Evolutionary conservation across 768 basidiomycete genomes (phyloP), one percentile per base, ranked within the genome.

Genomic region (Daedaleopsis nitida): DNA sequence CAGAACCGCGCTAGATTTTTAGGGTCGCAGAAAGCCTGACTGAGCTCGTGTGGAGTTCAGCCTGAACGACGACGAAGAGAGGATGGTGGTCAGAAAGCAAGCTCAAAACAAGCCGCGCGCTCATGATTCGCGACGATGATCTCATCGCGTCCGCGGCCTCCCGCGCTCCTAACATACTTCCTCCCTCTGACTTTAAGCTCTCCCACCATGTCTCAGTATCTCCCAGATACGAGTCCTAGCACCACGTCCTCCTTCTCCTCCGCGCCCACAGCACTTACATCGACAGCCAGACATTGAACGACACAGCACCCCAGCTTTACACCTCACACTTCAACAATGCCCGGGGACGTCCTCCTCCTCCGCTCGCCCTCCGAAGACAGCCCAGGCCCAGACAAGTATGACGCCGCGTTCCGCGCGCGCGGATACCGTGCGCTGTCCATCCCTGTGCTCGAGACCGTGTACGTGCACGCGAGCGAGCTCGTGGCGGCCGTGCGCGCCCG

Each of bases 381-480:
- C 17, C 13, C 13, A 6, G 54, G 53, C 1, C 68, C 65, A 0
- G 91, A 94, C 73, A 80, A 76, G 27, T 94, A 94, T 69, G 84
- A 87, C 62, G 59, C 67, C 0, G 74, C 76, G 1, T 84, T 92
- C 37, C 53, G 68, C 13, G 67, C 71, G 0, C 75, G 74, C 9
- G 83, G 82, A 9, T 90, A 86, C 69, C 60, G 68, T 12, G 73
- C 87, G 0, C 52, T 82, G 37, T 89, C 87, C n/a, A 73, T 92
- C 0, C 83, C 90, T 0, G 89, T 89, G 5, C 82, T 94, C 47
- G 86, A 92, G 70, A 92, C 92, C 0, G 73, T 77, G 8, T 72
- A 83, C 47, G 78, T 79, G 19, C 84, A 91, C 65, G 60, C 81
- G 12, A 69, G 77, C 0, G 50, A 59, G 13, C 79, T 96, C 13